Evolutionary conservation across 345 rosid species (phyloP), one percentile per base, ranked within the genome.

Genomic region (Ricinus communis): DNA sequence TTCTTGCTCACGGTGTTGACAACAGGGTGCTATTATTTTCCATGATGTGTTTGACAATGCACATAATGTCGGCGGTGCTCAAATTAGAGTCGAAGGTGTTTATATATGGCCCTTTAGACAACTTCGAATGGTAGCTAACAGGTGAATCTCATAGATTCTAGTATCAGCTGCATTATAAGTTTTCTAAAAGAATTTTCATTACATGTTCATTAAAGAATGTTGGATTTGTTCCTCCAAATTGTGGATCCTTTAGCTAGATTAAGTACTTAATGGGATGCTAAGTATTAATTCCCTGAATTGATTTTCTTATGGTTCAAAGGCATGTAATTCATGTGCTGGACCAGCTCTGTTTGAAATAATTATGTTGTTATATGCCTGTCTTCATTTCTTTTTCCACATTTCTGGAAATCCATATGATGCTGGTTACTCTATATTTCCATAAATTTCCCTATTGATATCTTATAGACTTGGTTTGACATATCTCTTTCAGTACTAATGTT

Each of bases 91-190:
- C 67, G 99, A 92, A 85, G 99, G 99, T 84, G 99, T 95, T 62
- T 95, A 95, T 84, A 95, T 95, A 77, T 95, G 97, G 97, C 99
- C 99, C 53, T 95, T 95, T 81, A 89, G 90, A 84, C 99, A 95
- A 74, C 99, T 95, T 62, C 96, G 97, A 43, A 81, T 95, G 91
- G 93, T 92, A 52, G 93, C 97, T 65, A 86, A 85, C 85, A 95
- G 99, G 99, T 95, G 85, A 52, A 66, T 50, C 24, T 58, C 74
- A 21, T 40, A 4, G 51, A 47, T 49, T 30, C 41, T n/a, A 25
- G 53, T 61, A 10, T 70, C 62, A 19, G 22, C 63, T 56, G 43
- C 54, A 24, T 72, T 13, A 10, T 38, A 24, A 49, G 45, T 74
- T 51, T 27, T 63, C 24, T n/a, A 41, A 51, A 27, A 51, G 43